These are phyloP conservation scores for Yamadazyma nakazawae DNA, from an alignment of 805 yeast genomes.

Conservation along the genomic window DNA sequence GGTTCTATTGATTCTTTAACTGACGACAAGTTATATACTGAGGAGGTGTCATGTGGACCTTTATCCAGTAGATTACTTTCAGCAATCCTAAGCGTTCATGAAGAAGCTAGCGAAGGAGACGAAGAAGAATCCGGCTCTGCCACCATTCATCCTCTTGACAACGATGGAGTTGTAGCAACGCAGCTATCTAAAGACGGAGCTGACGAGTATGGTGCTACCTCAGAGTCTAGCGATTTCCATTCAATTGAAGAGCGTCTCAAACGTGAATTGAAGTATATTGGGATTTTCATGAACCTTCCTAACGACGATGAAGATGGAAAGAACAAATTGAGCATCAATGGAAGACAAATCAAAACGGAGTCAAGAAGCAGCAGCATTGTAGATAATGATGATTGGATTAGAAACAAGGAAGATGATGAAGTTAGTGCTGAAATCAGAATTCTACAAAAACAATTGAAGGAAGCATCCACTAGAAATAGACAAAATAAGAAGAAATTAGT, in stretches of 20 bases:
- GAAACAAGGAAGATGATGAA: slow-evolving; percentile 88
- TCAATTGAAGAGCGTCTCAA: slow-evolving; percentile 84
- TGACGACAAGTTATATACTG: slow-evolving; percentile 66
- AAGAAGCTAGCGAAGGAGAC: slow-evolving; percentile 17
- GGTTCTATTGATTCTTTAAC: slow-evolving; percentile 55
- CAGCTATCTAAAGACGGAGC: slow-evolving; percentile 23
- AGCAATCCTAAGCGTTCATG: slow-evolving; percentile 61
- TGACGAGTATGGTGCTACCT: slow-evolving; percentile 38
- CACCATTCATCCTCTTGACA: slow-evolving; percentile 11
- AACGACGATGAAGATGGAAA: slow-evolving; percentile 35
- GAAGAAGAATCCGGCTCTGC: slow-evolving; percentile 18
- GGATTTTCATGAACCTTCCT: slow-evolving; percentile 69
- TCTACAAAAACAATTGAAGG: slow-evolving; percentile 65
- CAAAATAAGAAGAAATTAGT: slow-evolving; percentile 61
- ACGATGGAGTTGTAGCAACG: slow-evolving; percentile 35
- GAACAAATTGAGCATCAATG: slow-evolving; percentile 22
- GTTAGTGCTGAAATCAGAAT: slow-evolving; percentile 77
- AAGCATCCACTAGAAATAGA: slow-evolving; percentile 59
- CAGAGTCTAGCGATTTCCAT: slow-evolving; percentile 59
- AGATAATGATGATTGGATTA: slow-evolving; percentile 70
- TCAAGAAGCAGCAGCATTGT: slow-evolving; percentile 27
- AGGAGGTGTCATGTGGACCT: slow-evolving; percentile 86
- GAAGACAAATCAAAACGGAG: slow-evolving; percentile 19
- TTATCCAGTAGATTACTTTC: slow-evolving; percentile 77
- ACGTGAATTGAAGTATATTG: slow-evolving; percentile 85